phyloP scores from a whole-genome alignment of 2,329 filamentous ascomycete species.

The Alternaria burnsii region DNA sequence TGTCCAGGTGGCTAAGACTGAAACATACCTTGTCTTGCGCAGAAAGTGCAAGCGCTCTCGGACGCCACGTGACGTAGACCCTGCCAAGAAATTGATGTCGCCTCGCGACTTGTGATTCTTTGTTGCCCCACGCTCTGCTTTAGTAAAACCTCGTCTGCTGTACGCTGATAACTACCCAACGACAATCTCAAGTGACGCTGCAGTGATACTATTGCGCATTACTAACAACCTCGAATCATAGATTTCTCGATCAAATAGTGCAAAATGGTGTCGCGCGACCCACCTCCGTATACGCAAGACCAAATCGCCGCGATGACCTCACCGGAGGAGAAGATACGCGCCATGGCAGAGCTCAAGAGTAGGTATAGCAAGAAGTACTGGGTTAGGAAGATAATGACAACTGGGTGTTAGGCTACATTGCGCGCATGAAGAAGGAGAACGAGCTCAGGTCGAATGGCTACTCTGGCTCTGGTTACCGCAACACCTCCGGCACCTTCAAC shows the following conservation, averaged over 20 bases:
- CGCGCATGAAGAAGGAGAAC: conserved; percentile 32
- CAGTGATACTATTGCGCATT: conserved; percentile 5
- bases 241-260: neutral
- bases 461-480: conserved; percentile 2
- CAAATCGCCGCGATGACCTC: conserved; percentile 37
- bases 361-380: conserved; percentile 25
- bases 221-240: conserved; percentile 1
- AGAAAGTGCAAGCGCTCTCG: neutral
- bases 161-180: neutral
- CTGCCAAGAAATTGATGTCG: conserved; percentile 12
- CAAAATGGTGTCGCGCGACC: conserved; percentile 34
- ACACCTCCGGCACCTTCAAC: neutral
- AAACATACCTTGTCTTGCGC: neutral
- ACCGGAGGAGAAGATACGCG: conserved; percentile 28
- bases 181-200: neutral
- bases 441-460: conserved; percentile 17
- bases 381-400: conserved; percentile 18
- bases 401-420: conserved; percentile 26
- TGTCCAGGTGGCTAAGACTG: no score
- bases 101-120: conserved; percentile 7
- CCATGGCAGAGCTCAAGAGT: conserved; percentile 39
- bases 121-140: conserved; percentile 19
- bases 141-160: conserved; percentile 1
- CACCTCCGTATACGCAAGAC: conserved; percentile 37
- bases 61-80: conserved; percentile 8